phyloP scores from a whole-genome alignment of 805 yeast species.

The Candida sphagnicola region DNA sequence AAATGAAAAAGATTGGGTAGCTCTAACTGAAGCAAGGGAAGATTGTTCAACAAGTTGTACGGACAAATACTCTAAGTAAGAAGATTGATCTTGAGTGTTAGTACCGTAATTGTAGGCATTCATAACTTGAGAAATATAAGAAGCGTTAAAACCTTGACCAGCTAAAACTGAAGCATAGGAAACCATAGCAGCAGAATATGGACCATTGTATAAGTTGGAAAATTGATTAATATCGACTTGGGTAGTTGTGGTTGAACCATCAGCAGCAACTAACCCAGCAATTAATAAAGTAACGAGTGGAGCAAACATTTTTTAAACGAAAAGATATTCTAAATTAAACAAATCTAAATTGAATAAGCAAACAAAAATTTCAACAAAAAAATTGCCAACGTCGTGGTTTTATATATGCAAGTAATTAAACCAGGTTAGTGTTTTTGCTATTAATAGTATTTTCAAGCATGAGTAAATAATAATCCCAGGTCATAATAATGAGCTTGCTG shows the following conservation, averaged over 20 bases:
- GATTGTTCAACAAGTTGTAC: background rate
- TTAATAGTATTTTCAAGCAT: background rate
- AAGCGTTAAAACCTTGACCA: slow-evolving; percentile 5
- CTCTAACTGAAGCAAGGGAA: slow-evolving; percentile 3
- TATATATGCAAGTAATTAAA: background rate
- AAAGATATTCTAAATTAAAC: too few species aligned
- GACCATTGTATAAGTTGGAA: slow-evolving; percentile 4
- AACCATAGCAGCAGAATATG: slow-evolving; percentile 4
- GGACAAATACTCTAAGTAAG: slow-evolving; percentile 1
- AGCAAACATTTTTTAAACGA: background rate
- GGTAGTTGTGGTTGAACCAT: background rate
- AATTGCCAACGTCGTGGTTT: background rate
- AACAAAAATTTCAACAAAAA: too few species aligned
- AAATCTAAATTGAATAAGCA: background rate
- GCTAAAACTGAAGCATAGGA: slow-evolving; percentile 4
- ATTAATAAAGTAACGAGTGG: slow-evolving; percentile 2
- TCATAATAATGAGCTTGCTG: background rate
- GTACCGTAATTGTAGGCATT: slow-evolving; percentile 3
- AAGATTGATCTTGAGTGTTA: slow-evolving; percentile 3
- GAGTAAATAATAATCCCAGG: background rate
- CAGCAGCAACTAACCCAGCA: slow-evolving; percentile 3
- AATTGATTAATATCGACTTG: slow-evolving; percentile 2
- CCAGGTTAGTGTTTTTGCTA: background rate
- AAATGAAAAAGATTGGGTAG: slow-evolving; percentile 5
- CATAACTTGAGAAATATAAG: background rate